Conservation (phyloP, 805 yeast genomes). For the Teunomyces pallodes region DNA sequence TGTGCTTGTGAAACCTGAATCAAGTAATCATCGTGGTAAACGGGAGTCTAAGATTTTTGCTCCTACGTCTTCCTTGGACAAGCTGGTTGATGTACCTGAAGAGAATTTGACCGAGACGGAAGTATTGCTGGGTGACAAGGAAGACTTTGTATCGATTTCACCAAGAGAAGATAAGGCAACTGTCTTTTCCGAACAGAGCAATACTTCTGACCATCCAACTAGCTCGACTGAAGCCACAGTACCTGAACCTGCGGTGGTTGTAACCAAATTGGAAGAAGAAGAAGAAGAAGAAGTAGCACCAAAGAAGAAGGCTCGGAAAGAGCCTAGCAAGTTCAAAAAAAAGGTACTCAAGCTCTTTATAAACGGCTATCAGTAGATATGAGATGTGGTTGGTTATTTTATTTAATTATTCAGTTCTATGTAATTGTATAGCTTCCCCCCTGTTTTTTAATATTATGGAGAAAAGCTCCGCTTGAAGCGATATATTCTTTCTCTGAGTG, state of each 20-base stretch:
- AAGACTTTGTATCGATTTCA: neutral
- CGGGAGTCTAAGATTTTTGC: constrained; percentile 1
- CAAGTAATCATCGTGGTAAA: neutral
- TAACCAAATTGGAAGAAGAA: neutral
- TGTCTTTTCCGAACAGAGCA: constrained; percentile 5
- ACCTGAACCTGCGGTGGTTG: constrained; percentile 2
- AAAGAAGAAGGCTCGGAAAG: constrained; percentile 7
- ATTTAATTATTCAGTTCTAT: neutral
- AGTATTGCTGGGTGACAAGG: neutral
- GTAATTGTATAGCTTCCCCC: neutral
- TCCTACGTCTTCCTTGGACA: neutral
- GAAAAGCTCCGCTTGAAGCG: neutral
- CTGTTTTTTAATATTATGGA: neutral
- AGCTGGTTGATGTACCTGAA: neutral
- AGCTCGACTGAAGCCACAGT: constrained; percentile 9
- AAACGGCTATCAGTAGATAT: constrained; percentile 20
- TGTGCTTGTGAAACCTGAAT: neutral
- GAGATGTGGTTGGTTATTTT: neutral
- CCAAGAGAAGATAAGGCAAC: constrained; percentile 8
- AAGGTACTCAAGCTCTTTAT: constrained; percentile 31
- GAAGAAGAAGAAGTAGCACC: neutral
- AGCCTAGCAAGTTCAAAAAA: constrained; percentile 16
- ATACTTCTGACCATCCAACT: constrained; percentile 7
- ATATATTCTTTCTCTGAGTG: neutral
- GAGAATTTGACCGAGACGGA: neutral